Conservation (phyloP, 257 asterid species). For the Henckelia pumila region DNA sequence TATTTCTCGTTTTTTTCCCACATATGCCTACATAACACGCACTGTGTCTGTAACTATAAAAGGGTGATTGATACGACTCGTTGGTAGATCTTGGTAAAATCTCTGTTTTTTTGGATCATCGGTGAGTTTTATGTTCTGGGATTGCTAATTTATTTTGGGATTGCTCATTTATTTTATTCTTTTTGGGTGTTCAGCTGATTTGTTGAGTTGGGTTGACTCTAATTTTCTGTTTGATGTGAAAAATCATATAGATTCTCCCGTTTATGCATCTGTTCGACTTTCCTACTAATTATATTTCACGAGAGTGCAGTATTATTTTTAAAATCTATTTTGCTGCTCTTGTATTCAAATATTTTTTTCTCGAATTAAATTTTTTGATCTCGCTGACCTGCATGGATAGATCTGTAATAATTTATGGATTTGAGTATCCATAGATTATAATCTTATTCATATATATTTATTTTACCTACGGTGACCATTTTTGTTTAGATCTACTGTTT, state of each 20-base stretch:
- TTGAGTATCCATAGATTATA: too few species aligned
- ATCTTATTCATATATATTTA: too few species aligned
- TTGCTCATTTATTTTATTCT: neutral
- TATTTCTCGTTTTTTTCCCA: constrained; percentile 23
- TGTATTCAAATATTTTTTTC: too few species aligned
- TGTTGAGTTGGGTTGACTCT: constrained; percentile 41
- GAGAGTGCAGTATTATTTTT: neutral
- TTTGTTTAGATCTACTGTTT: too few species aligned
- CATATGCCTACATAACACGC: constrained; percentile 8
- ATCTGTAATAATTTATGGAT: neutral
- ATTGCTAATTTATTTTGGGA: too few species aligned
- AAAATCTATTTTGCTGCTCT: neutral
- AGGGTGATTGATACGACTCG: constrained; percentile 15
- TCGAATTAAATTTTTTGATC: constrained; percentile 2
- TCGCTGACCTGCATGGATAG: neutral
- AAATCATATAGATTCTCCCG: neutral
- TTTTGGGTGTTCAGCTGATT: neutral
- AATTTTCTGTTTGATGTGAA: neutral
- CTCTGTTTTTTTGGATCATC: constrained; percentile 25
- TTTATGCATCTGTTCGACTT: too few species aligned
- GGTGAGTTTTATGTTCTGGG: constrained; percentile 26
- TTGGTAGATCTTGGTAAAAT: constrained; percentile 37
- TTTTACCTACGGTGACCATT: too few species aligned
- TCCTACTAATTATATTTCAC: neutral
- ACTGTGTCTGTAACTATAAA: constrained; percentile 29